These are phyloP conservation scores for Dispira simplex DNA, from an alignment of 192 early-diverging fungal species.

Conservation along the genomic window DNA sequence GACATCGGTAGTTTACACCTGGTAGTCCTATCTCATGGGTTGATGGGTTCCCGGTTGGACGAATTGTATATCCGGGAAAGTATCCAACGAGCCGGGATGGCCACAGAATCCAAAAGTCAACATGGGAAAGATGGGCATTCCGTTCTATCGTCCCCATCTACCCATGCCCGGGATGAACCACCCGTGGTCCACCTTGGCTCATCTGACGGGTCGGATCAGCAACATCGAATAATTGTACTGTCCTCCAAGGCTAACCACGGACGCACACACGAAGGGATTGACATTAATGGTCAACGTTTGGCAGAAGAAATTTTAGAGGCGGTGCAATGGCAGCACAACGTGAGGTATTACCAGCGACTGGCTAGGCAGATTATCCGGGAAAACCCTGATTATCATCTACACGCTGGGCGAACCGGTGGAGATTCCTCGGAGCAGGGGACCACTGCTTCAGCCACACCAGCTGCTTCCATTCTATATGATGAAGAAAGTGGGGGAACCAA, in stretches of 20 bases:
- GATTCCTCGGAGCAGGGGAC: not conserved
- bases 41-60: conserved; percentile 10
- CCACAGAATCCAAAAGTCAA: not conserved
- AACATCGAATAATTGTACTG: not conserved
- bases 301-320: conserved; percentile 23
- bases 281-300: conserved; percentile 22
- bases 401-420: no score
- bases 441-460: no score
- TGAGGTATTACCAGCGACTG: conserved; percentile 13
- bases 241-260: conserved; percentile 18
- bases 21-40: conserved; percentile 6
- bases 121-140: not conserved
- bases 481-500: not conserved
- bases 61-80: conserved; percentile 7
- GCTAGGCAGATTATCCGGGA: not conserved
- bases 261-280: conserved; percentile 28
- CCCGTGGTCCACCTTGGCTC: not conserved
- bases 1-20: not conserved
- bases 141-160: no score
- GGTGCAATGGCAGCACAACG: conserved; percentile 14
- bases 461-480: not conserved
- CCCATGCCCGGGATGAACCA: not conserved
- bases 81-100: not conserved
- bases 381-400: no score
- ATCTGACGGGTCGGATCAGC: not conserved